Conservation (phyloP, 495 filamentous ascomycete species). For the Annulohypoxylon nitens region DNA sequence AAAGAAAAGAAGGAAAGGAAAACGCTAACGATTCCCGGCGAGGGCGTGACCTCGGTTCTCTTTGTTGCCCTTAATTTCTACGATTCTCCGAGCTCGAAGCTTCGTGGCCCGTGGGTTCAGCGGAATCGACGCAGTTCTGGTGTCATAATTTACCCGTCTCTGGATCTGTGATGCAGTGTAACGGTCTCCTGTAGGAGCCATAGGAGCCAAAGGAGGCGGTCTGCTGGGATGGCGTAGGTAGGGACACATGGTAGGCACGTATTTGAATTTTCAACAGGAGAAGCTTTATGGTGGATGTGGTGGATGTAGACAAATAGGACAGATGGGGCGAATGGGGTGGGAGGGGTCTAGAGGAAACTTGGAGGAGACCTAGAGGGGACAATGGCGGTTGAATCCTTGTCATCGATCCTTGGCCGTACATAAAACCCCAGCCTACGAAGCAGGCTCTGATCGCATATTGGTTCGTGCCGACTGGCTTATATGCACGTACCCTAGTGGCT, state of each 20-base stretch:
- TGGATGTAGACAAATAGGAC: neutral
- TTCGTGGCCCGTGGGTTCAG: conserved; percentile 26
- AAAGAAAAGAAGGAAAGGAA: conserved; percentile 12
- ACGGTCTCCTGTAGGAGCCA: conserved; percentile 24
- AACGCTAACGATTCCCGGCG: conserved; percentile 40
- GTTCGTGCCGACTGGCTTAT: conserved; percentile 35
- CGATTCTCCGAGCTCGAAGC: conserved; percentile 9
- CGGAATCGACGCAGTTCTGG: conserved; percentile 26
- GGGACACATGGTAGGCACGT: conserved; percentile 26
- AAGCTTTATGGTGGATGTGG: conserved; percentile 16
- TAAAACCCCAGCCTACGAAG: conserved; percentile 25
- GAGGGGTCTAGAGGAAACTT: neutral
- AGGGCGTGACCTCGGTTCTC: conserved; percentile 37
- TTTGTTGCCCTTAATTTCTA: conserved; percentile 37
- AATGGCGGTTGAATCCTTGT: conserved; percentile 44
- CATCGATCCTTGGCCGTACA: conserved; percentile 21
- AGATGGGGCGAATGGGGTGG: conserved; percentile 14
- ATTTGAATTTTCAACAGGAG: conserved; percentile 25
- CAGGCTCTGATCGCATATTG: conserved; percentile 31
- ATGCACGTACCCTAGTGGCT: conserved; percentile 40
- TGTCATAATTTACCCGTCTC: conserved; percentile 45
- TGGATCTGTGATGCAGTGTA: conserved; percentile 43
- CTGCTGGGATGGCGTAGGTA: conserved; percentile 24
- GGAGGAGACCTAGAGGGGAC: conserved; percentile 1
- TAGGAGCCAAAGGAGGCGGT: conserved; percentile 38